Evolutionary conservation across 306 rosid genomes (phyloP), one percentile per base, ranked within the genome.

Genomic region (Inga leiocalycina): DNA sequence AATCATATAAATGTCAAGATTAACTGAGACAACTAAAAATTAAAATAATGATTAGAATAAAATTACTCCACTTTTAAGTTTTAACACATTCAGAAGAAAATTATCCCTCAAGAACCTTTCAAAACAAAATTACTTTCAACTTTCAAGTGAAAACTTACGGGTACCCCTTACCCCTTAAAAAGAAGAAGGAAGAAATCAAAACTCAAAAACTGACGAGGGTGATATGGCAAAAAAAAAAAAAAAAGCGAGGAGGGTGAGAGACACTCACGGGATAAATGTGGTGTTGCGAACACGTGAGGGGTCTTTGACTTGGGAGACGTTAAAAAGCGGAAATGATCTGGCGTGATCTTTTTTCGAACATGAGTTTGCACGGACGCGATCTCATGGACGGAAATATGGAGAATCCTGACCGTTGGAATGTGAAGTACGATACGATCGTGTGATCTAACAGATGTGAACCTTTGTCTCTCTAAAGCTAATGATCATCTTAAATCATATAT

Each of bases 401-500:
- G 13, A 37, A 85, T 88, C 85, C 64, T 15, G 19, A 65, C 82
- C 84, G 64, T 85, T 51, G 79, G 74, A 41, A 71, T 34, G 46
- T 10, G 37, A 45, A 34, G 87, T 65, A 76, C 82, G 20, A 32
- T 2, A 14, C 11, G 69, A 76, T 30, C 51, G n/a, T 30, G 69
- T 6, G 77, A 89, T 84, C 78, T 48, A 19, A 19, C 74, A 52
- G 81, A 73, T 77, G 87, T 87, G 85, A 84, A 71, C 3, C 85
- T 30, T 81, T 78, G 84, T 84, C 59, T 46, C 41, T 65, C 41
- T 81, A 84, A 81, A 74, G 83, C 30, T 81, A 88, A 89, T 93
- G 87, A 91, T 93, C 86, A 83, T 82, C 87, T 91, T 88, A 45
- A 89, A 89, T 89, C 81, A 89, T 91, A 83, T 81, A 84, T 84